Percentiles rank a stretch among this genome's conserved stretches.
Evolutionary conservation across 495 filamentous ascomycete genomes (phyloP).

Genomic region (Hyaloscypha variabilis): DNA sequence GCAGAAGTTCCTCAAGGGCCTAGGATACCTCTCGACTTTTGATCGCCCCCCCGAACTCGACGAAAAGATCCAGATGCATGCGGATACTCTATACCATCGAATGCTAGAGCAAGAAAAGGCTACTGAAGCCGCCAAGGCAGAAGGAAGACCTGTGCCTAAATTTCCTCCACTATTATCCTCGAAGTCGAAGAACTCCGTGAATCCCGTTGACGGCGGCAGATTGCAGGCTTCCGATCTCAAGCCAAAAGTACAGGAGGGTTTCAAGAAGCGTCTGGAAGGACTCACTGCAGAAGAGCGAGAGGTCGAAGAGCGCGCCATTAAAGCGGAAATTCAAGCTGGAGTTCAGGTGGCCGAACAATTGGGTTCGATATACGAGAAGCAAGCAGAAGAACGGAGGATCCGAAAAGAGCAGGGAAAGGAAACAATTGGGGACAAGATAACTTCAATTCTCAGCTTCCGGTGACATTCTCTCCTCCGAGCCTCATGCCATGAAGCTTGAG

Average conservation of each 20-base stretch:
- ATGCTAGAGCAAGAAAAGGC: conserved; percentile 77
- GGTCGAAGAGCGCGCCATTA: conserved; percentile 65
- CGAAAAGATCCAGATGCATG: conserved; percentile 94
- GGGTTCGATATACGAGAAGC: conserved; percentile 54
- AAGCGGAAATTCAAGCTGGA: conserved; percentile 61
- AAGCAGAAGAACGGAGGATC: conserved; percentile 57
- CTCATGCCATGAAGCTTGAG: background rate
- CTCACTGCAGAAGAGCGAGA: conserved; percentile 64
- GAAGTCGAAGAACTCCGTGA: conserved; percentile 11
- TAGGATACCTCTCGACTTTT: conserved; percentile 80
- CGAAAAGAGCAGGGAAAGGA: conserved; percentile 61
- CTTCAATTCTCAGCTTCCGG: conserved; percentile 24
- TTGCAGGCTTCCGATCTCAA: conserved; percentile 34
- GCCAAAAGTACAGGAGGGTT: conserved; percentile 39
- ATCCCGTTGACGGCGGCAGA: conserved; percentile 14
- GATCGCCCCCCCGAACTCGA: conserved; percentile 68
- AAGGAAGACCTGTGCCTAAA: conserved; percentile 52
- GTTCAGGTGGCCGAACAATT: conserved; percentile 56
- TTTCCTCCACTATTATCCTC: conserved; percentile 43
- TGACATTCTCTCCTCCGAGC: background rate
- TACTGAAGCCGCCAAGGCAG: conserved; percentile 66
- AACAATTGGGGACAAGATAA: conserved; percentile 46
- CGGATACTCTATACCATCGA: conserved; percentile 82
- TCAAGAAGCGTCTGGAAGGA: conserved; percentile 58
- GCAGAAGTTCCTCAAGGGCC: conserved; percentile 84